Evolutionary conservation across 768 basidiomycete genomes (phyloP).

Genomic region (Leccinum ochraceum): DNA sequence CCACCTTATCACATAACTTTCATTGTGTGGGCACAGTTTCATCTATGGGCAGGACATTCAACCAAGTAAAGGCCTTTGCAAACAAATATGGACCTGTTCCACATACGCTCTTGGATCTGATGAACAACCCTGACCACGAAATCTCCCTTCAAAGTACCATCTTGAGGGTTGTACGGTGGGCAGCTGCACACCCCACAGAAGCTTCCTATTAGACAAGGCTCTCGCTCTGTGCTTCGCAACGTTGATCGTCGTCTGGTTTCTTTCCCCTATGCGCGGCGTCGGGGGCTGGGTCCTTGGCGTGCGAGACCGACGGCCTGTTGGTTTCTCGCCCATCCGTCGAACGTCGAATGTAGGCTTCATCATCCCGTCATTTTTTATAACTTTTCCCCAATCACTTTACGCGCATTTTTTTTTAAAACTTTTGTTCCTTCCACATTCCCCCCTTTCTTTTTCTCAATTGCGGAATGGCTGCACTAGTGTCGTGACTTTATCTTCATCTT

Average conservation of each 20-base stretch:
- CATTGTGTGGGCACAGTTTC: too few species aligned
- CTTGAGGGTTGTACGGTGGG: too few species aligned
- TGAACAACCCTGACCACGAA: too few species aligned
- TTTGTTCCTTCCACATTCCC: slow-evolving; percentile 8
- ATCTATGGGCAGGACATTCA: too few species aligned
- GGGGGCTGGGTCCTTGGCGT: slow-evolving; percentile 27
- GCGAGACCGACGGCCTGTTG: background rate
- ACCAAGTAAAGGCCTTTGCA: too few species aligned
- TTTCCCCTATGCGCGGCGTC: slow-evolving; percentile 4
- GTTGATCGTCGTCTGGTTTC: slow-evolving; percentile 36
- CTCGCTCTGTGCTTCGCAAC: slow-evolving; percentile 73
- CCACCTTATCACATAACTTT: background rate
- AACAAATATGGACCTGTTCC: too few species aligned
- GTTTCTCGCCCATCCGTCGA: slow-evolving; percentile 21
- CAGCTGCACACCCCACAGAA: too few species aligned
- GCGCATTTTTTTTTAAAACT: slow-evolving; percentile 12
- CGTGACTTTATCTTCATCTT: slow-evolving; percentile 10
- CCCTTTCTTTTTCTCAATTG: slow-evolving; percentile 6
- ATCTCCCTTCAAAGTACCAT: too few species aligned
- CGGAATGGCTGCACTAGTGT: slow-evolving; percentile 28
- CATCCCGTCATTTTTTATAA: slow-evolving; percentile 16
- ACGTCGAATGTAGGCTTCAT: slow-evolving; percentile 24
- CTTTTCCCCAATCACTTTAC: slow-evolving; percentile 18
- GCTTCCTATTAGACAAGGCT: too few species aligned
- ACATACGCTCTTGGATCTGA: too few species aligned